phyloP scores from a whole-genome alignment of 441 rosid genomes.

The Mallotus repandus region DNA sequence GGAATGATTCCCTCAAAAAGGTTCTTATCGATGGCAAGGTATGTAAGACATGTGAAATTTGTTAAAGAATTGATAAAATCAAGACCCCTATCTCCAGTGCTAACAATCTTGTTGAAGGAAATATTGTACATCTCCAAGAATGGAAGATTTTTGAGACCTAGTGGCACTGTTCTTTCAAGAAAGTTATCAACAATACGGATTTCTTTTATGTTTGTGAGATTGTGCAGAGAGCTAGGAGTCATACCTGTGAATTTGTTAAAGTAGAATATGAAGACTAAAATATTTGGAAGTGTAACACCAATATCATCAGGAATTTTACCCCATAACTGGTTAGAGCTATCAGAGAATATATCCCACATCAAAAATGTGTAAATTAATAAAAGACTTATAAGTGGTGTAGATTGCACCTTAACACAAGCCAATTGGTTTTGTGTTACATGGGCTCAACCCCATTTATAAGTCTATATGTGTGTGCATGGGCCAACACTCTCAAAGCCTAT shows the following conservation, averaged over 20 bases:
- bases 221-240: constrained; percentile 51
- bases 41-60: constrained; percentile 36
- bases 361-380: too few relatives aligned
- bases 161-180: constrained; percentile 44
- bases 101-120: constrained; percentile 36
- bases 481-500: too few relatives aligned
- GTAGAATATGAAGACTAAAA: constrained; percentile 38
- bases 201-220: constrained; percentile 42
- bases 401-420: too few relatives aligned
- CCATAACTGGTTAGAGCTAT: too few relatives aligned
- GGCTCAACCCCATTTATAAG: too few relatives aligned
- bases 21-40: constrained; percentile 47
- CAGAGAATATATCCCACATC: too few relatives aligned
- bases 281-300: constrained; percentile 52
- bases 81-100: constrained; percentile 29
- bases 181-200: constrained; percentile 41
- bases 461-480: too few relatives aligned
- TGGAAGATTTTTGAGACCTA: constrained; percentile 40
- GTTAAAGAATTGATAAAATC: constrained; percentile 40
- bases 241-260: constrained; percentile 48
- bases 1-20: constrained; percentile 41
- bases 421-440: too few relatives aligned
- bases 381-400: too few relatives aligned
- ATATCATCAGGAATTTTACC: constrained; percentile 47
- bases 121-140: constrained; percentile 42